Evolutionary conservation across 2,329 filamentous ascomycete species (phyloP).

Genomic region (Grosmannia huntii): DNA sequence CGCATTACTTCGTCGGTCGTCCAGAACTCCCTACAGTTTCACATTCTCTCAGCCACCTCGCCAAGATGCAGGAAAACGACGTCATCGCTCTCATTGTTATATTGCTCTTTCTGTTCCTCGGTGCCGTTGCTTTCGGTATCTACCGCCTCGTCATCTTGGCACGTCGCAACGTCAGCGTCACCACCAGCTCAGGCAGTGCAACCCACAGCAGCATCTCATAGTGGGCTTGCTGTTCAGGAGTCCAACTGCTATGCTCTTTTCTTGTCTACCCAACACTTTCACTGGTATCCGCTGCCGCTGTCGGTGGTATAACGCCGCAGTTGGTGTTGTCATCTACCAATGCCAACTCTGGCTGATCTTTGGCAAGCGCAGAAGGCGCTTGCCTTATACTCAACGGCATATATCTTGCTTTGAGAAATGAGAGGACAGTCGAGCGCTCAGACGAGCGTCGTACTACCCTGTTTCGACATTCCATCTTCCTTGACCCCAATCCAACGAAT

Average conservation of each 20-base stretch:
- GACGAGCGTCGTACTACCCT: too few relatives aligned
- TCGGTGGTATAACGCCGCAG: too few relatives aligned
- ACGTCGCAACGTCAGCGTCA: slow-evolving; percentile 28
- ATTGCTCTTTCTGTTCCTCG: slow-evolving; percentile 49
- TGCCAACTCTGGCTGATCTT: too few relatives aligned
- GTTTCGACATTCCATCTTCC: too few relatives aligned
- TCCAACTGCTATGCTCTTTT: not conserved
- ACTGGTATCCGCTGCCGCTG: too few relatives aligned
- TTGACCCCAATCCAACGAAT: too few relatives aligned
- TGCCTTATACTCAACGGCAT: too few relatives aligned
- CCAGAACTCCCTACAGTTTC: not conserved
- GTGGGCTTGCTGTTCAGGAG: not conserved
- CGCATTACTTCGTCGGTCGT: not conserved
- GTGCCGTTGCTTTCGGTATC: slow-evolving; percentile 49
- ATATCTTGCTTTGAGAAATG: too few relatives aligned
- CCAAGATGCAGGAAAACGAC: slow-evolving; percentile 50
- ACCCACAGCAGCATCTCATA: not conserved
- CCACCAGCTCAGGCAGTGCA: slow-evolving; percentile 13
- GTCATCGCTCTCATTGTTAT: slow-evolving; percentile 58
- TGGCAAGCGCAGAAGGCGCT: too few relatives aligned
- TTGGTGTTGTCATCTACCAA: too few relatives aligned
- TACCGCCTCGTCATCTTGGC: slow-evolving; percentile 45
- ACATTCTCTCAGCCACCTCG: not conserved
- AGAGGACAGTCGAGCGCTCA: too few relatives aligned
- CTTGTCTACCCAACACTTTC: too few relatives aligned